Evolutionary conservation across 148 eudicot species (phyloP), one percentile per base, ranked within the genome.

Genomic region (Vaccinium vitisidaea): DNA sequence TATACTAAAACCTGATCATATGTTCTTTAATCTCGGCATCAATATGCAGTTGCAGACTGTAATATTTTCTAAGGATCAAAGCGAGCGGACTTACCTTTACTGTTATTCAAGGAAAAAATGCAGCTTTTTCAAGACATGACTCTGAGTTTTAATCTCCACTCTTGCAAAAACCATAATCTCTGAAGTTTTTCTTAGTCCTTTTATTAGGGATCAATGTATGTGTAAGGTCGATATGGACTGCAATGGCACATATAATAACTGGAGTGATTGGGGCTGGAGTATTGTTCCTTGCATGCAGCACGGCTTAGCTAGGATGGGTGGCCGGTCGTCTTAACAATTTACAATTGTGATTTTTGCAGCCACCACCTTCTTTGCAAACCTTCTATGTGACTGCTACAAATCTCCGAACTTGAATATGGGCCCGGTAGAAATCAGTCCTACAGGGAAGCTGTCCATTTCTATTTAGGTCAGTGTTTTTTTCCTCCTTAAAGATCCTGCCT

Each of bases 211-310:
- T 48, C 2, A 46, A 39, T 77, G 82, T 77, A 8, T 84, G 52
- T 32, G 69, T 69, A 89, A 92, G 93, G 84, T 88, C 83, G 15
- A 12, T 74, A 85, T 92, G 93, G 93, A 92, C 91, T 2, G 92
- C 92, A 10, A 61, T 90, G 75, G 91, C 94, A 56, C 94, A 90
- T 85, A 89, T 92, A 23, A 92, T 92, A 63, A 92, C 94, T 39
- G 94, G 88, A 69, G 91, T 87, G 36, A 88, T 92, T 8, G 93
- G 93, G 27, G 85, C 93, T 2, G 93, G 93, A 13, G 90, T 92
- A 5, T 71, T 92, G 75, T 87, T 92, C 55, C 84, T 92, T 36
- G 92, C 93, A 32, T 92, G 93, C 92, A 87, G 91, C 75, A 84
- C 84, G 86, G 87, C 92, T 36, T 88, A 84, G 84, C 88, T 92